A percentile compares a stretch with the other conserved stretches of the same genome.
phyloP scores from a whole-genome alignment of 2,329 filamentous ascomycete genomes.

The Colletotrichum sp. region DNA sequence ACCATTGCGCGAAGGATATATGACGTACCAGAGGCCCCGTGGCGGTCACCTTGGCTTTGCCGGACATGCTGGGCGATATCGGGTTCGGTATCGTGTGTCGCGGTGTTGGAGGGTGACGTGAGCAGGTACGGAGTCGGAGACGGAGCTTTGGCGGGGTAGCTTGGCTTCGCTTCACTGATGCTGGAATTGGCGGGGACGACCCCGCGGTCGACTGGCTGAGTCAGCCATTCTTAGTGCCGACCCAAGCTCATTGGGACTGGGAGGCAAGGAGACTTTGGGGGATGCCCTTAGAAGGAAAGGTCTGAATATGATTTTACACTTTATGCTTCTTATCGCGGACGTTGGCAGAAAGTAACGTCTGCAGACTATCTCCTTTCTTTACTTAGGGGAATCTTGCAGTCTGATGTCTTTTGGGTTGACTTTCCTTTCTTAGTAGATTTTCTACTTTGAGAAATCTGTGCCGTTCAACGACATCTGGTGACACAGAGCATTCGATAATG shows the following conservation, averaged over 20 bases:
- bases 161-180: background rate
- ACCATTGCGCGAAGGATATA: background rate
- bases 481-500: background rate
- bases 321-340: background rate
- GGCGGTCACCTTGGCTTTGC: slow-evolving; percentile 42
- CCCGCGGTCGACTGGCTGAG: background rate
- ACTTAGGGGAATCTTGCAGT: background rate
- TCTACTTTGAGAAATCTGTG: background rate
- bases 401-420: background rate
- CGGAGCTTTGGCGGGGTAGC: background rate
- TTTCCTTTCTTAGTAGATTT: background rate
- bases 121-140: background rate
- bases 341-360: background rate
- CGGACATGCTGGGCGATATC: background rate
- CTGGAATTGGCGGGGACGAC: background rate
- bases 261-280: background rate
- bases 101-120: background rate
- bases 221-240: background rate
- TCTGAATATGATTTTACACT: background rate
- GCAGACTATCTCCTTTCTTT: background rate
- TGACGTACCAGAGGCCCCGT: slow-evolving; percentile 48
- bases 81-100: background rate
- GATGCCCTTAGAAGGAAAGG: background rate
- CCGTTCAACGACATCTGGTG: background rate
- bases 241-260: background rate